Percentiles rank a stretch among this genome's conserved stretches.
phyloP scores from a whole-genome alignment of 352 stramenopile genomes.

The Elongisporangium anandrum region DNA sequence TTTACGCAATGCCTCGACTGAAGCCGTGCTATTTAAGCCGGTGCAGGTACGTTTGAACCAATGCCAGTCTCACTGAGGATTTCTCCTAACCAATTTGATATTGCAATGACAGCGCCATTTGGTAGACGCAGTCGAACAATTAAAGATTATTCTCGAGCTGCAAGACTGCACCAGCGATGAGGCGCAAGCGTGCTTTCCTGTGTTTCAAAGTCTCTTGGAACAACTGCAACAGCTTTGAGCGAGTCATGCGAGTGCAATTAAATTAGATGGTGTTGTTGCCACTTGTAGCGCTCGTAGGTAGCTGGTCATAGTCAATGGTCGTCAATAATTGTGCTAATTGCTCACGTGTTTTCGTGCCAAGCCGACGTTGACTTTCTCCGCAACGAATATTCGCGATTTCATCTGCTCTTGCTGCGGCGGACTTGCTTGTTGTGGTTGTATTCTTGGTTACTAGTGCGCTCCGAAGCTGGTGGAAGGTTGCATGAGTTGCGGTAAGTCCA shows the following conservation, averaged over 20 bases:
- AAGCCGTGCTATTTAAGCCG: slow-evolving; percentile 81
- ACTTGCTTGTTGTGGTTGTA: slow-evolving; percentile 6
- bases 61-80: no score
- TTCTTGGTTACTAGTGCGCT: slow-evolving; percentile 19
- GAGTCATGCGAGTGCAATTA: not conserved
- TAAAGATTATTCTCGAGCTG: not conserved
- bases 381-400: slow-evolving; percentile 40
- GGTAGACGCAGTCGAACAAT: not conserved
- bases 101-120: not conserved
- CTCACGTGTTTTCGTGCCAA: slow-evolving; percentile 31
- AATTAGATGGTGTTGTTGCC: not conserved
- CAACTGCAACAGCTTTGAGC: not conserved
- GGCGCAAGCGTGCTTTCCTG: not conserved
- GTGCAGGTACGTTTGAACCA: slow-evolving; percentile 43
- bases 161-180: not conserved
- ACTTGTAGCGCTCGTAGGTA: not conserved
- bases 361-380: slow-evolving; percentile 39
- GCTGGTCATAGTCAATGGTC: slow-evolving; percentile 17
- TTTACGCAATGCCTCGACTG: slow-evolving; percentile 72
- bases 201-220: not conserved
- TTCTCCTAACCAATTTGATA: no score
- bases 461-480: slow-evolving; percentile 48
- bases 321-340: slow-evolving; percentile 30
- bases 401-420: slow-evolving; percentile 19
- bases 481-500: slow-evolving; percentile 32